Conservation (phyloP, 352 stramenopile species). For the Globisporangium viniferum region DNA sequence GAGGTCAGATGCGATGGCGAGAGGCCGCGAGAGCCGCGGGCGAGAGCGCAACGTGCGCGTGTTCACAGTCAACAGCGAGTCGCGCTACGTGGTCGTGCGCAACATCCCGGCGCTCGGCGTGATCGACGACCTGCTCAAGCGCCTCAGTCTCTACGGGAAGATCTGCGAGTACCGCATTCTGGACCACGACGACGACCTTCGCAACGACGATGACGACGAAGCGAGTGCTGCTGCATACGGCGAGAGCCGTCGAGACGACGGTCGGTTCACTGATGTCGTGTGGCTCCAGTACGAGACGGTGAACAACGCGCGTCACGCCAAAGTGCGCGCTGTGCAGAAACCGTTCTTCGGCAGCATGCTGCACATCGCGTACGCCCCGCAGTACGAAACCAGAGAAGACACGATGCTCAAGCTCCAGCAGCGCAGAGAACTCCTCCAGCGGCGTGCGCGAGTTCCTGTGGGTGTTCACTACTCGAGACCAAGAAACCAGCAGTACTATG, state of each 20-base stretch:
- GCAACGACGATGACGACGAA: background rate
- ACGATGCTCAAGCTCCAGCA: conserved; percentile 61
- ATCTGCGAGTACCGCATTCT: conserved; percentile 49
- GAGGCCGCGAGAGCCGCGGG: background rate
- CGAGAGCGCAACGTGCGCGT: conserved; percentile 31
- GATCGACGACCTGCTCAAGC: conserved; percentile 50
- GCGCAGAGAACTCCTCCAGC: conserved; percentile 44
- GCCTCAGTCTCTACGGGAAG: conserved; percentile 49
- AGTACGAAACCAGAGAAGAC: conserved; percentile 55
- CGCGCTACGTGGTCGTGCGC: conserved; percentile 52
- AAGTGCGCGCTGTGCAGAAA: conserved; percentile 50
- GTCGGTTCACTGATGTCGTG: conserved; percentile 53
- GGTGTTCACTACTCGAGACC: background rate
- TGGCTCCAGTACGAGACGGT: conserved; percentile 78
- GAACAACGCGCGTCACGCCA: conserved; percentile 71
- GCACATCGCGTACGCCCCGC: conserved; percentile 57
- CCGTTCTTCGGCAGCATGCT: conserved; percentile 66
- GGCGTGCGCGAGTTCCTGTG: conserved; percentile 2
- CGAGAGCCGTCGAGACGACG: conserved; percentile 12
- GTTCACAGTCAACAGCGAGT: conserved; percentile 62
- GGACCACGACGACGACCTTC: conserved; percentile 41
- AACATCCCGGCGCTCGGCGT: conserved; percentile 61
- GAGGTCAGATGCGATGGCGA: background rate
- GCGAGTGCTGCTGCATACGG: conserved; percentile 7
- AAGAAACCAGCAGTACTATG: background rate